Evolutionary conservation across 352 stramenopile species (phyloP), one percentile per base, ranked within the genome.

Genomic region (Phytophthora ohioensis): DNA sequence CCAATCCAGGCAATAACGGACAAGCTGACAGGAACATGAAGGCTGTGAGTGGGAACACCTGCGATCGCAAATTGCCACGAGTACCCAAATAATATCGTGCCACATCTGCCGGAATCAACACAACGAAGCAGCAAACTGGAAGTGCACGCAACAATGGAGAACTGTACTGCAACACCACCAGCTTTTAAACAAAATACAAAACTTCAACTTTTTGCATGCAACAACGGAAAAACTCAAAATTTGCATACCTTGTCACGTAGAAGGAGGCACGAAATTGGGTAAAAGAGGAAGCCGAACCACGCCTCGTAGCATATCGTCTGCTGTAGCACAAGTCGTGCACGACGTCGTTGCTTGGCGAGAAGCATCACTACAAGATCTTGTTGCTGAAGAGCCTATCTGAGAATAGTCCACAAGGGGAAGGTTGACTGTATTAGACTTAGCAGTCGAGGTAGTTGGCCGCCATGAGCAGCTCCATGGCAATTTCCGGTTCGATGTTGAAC

Each of bases 401-500:
- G 43, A 73, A 69, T 68, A 76, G 32, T 31, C 31, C 17, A 58
- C 32, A 43, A 7, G 31, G 9, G 9, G 36, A 64, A 48, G 30
- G 48, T 57, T 57, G 36, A 62, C 43, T 78, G 61, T 80, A 80
- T 78, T 78, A 68, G 55, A 64, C 32, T 55, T 64, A 80, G 48
- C 75, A 82, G 78, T 99, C 96, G 57, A 99, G 82, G 84, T 99
- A 99, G 76, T 99, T 99, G 47, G 96, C 91, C 3, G 96, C 96
- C 94, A 99, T 99, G 62, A 99, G 85, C 57, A 99, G 81, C 76
- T 99, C 96, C 72, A 99, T 92, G 58, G 95, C 96, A 71, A 99
- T 91, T 88, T 99, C 98, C 5, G 98, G 98, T 77, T 99, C 97
- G 73, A 99, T 99, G 13, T 78, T 55, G 81, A 99, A 99, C 71